Evolutionary conservation across 1,284 basidiomycete genomes (phyloP).

Genomic region (Tremellales sp.): DNA sequence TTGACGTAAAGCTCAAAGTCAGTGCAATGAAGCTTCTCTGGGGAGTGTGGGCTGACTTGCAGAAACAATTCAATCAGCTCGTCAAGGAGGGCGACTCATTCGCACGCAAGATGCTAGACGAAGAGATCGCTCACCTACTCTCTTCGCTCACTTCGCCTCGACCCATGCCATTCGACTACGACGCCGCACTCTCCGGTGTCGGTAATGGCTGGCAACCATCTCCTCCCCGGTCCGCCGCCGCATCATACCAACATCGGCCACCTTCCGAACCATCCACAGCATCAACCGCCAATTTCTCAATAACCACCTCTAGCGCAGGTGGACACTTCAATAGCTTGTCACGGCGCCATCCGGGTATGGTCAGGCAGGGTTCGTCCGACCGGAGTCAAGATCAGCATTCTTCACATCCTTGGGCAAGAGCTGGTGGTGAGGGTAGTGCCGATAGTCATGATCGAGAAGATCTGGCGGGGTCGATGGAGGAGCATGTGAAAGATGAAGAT

Average conservation of each 20-base stretch:
- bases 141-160: conserved; percentile 12
- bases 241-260: neutral
- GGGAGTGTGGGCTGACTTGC: neutral
- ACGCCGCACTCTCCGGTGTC: conserved; percentile 5
- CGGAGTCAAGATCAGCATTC: neutral
- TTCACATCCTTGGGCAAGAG: neutral
- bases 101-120: conserved; percentile 44
- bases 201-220: conserved; percentile 4
- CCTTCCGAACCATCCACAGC: neutral
- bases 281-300: neutral
- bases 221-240: too few relatives aligned
- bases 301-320: neutral
- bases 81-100: conserved; percentile 47
- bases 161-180: conserved; percentile 23
- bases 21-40: neutral
- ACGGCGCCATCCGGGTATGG: neutral
- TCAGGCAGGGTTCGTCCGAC: neutral
- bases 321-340: neutral
- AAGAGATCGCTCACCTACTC: conserved; percentile 39
- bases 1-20: conserved; percentile 49
- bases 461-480: neutral
- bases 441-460: neutral
- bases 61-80: conserved; percentile 47
- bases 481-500: conserved; percentile 1
- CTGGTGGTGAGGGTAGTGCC: neutral